Base-by-base conservation (phyloP, 2,329 filamentous ascomycete genomes). In the Colletotrichum spaethianum region DNA sequence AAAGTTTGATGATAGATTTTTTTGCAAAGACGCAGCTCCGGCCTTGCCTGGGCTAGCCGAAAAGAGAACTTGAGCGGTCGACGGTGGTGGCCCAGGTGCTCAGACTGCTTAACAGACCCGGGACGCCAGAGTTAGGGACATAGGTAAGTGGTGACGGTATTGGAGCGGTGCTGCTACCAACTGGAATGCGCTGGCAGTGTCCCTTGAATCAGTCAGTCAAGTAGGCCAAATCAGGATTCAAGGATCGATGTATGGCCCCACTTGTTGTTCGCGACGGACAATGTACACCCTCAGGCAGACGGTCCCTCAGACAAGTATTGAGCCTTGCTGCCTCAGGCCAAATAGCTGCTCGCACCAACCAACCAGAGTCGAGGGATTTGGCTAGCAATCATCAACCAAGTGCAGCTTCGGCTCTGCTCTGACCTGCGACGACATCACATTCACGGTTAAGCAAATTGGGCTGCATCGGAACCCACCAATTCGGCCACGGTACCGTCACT, bases 1-100 rank as follows among this genome's bases (percentile, higher is more conserved):
- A 88, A 89, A 85, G 80, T 84, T 84, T 83, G 67, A 62, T 28
- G 68, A 65, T 69, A 71, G 64, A 67, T 74, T 74, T 74, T 73
- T 74, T 73, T 61, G 31, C 36, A 63, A 52, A 71, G 71, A 66
- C 42, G 69, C 70, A 66, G 64, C 72, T 68, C 59, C 60, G 60
- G 50, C 72, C 70, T 72, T 62, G 64, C 65, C 59, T 73, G 63
- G 69, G 67, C 68, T 68, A 73, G 61, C 68, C 72, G 53, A 61
- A 67, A 68, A 61, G 53, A 68, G 69, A 55, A 64, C 12, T 48
- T 52, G 62, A 44, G 44, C 4, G 26, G 52, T 55, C 1, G 46
- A 4, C 12, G 23, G 23, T 50, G 6, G 23, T 38, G 53, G 53
- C 53, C 36, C 53, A 33, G n/a, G 16, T 33, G 50, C 28, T 36